Evolutionary conservation across 257 asterid species (phyloP).

Genomic region (Paulownia fortunei): DNA sequence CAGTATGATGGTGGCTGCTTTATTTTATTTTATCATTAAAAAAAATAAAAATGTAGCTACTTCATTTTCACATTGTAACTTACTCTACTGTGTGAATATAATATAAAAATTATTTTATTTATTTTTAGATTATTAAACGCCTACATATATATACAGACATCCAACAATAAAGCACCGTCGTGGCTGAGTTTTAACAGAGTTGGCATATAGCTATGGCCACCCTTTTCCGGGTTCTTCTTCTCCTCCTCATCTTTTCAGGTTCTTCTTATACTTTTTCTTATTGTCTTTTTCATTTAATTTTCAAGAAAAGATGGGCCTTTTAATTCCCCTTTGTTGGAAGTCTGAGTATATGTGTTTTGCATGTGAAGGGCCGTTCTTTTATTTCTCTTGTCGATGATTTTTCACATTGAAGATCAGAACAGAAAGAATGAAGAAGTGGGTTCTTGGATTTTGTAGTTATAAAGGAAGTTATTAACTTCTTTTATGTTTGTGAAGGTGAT

Average conservation of each 20-base stretch:
- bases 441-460: neutral
- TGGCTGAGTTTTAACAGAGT: constrained; percentile 54
- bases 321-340: constrained; percentile 6
- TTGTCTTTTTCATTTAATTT: constrained; percentile 20
- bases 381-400: neutral
- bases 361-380: constrained; percentile 14
- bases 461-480: constrained; percentile 4
- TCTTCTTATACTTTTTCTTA: constrained; percentile 7
- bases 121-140: neutral
- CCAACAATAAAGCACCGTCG: constrained; percentile 41
- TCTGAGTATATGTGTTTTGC: constrained; percentile 25
- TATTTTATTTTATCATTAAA: neutral
- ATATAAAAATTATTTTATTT: neutral
- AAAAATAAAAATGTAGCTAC: constrained; percentile 6
- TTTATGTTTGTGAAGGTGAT: constrained; percentile 3
- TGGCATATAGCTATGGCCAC: constrained; percentile 69
- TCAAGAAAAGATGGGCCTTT: neutral
- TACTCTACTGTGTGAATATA: constrained; percentile 10
- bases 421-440: neutral
- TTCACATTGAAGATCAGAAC: neutral
- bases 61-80: constrained; percentile 34
- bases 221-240: constrained; percentile 58
- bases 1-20: constrained; percentile 17
- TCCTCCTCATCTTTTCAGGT: constrained; percentile 72
- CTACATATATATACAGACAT: constrained; percentile 32